Base-by-base conservation (phyloP, 768 basidiomycete genomes). In the Crucibulum laeve region DNA sequence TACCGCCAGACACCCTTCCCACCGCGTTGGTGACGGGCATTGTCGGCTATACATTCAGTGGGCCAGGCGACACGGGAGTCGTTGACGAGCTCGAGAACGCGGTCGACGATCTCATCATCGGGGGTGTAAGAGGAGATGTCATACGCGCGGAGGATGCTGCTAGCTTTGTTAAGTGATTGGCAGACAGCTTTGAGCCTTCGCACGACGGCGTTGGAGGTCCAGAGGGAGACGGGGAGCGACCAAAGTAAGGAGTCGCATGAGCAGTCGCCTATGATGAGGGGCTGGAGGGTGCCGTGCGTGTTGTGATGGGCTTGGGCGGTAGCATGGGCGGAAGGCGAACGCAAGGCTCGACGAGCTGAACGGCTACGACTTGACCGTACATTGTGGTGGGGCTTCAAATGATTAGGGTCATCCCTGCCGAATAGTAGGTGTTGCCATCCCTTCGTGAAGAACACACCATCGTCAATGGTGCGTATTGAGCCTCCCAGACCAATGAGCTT, bases 41-140 rank as follows among this genome's bases (percentile, higher is more conserved):
- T 71, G 40, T 73, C 64, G 3, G 73, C 76, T 25, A 83, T 64
- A 48, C 80, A 77, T 19, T 90, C 81, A 1, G 81, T 84, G 7
- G 85, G 85, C 85, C 85, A 90, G 11, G 84, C 82, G 25, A 89
- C 70, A 19, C 82, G 77, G 8, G 84, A 73, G 48, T 90, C 87
- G 50, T 82, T 80, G 34, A 90, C 76, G 24, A 90, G 71, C 36
- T 89, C 87, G n/a, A 86, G 63, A 0, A 89, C 69, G 36, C 73
- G 77, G 5, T 84, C 82, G 5, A 73, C 67, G 37, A 90, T 76
- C 52, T 88, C 86, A 14, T 83, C 80, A 30, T 79, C 72, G 1
- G 77, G 70, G 0, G 79, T 82, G 53, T 81, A 68, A 0, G 77
- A 53, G 18, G 70, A 66, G 45, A 90, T 86, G 50, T 89, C 87